Percentiles rank a stretch among this genome's conserved stretches.
phyloP scores from a whole-genome alignment of 768 basidiomycete genomes.

The Trametopsis cervina region DNA sequence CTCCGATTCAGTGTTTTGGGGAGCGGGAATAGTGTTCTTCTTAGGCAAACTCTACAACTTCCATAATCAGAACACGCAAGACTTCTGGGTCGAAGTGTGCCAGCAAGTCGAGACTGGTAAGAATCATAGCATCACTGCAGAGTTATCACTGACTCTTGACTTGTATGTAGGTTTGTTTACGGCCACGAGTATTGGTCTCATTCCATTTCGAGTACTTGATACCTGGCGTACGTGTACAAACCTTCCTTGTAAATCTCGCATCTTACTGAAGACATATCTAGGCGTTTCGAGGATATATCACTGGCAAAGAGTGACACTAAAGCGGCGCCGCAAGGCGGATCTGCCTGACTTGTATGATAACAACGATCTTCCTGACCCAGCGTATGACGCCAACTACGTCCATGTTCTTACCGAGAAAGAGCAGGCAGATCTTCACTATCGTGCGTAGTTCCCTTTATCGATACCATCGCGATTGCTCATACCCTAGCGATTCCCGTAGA shows the following conservation, averaged over 20 bases:
- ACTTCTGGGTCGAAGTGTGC: constrained; percentile 76
- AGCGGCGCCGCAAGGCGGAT: constrained; percentile 52
- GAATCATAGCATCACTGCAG: too few relatives aligned
- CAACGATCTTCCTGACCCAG: constrained; percentile 78
- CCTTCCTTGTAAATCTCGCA: not conserved
- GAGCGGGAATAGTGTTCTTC: constrained; percentile 75
- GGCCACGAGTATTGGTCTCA: constrained; percentile 70
- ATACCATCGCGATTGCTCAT: not conserved
- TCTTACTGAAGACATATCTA: constrained; percentile 20
- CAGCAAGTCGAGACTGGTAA: constrained; percentile 73
- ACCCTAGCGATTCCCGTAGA: constrained; percentile 32
- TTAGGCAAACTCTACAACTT: constrained; percentile 62
- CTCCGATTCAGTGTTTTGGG: constrained; percentile 90
- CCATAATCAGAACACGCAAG: constrained; percentile 60
- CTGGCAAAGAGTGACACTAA: constrained; percentile 55
- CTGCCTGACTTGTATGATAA: constrained; percentile 64
- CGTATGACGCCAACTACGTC: constrained; percentile 61
- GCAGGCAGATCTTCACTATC: constrained; percentile 56
- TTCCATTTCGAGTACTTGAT: constrained; percentile 69
- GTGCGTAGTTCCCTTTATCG: constrained; percentile 33
- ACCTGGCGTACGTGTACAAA: constrained; percentile 49
- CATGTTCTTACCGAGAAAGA: constrained; percentile 63
- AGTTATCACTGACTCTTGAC: not conserved
- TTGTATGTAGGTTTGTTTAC: constrained; percentile 58
- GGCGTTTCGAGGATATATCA: constrained; percentile 71